These are phyloP conservation scores for Escovopsis weberi DNA, from an alignment of 2,329 filamentous ascomycete species.

Conservation along the genomic window DNA sequence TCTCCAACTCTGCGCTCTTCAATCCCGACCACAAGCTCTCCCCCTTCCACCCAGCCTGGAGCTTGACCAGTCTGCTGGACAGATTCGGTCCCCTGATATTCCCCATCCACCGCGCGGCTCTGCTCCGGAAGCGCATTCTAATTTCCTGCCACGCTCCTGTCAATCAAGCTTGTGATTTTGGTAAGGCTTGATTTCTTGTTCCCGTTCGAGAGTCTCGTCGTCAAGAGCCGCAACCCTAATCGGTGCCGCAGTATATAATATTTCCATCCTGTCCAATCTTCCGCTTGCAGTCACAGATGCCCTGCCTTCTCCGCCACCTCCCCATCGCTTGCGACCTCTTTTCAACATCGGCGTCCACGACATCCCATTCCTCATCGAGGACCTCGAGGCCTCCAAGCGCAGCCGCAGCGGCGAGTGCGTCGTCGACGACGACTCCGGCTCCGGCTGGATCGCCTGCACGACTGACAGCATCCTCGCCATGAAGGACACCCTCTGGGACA, in stretches of 20 bases:
- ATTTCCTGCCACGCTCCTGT: constrained; percentile 80
- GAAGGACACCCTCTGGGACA: constrained; percentile 78
- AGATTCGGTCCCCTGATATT: constrained; percentile 86
- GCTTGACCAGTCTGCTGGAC: constrained; percentile 61
- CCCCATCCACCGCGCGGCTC: constrained; percentile 72
- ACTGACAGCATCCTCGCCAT: constrained; percentile 85
- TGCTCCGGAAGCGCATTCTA: constrained; percentile 76
- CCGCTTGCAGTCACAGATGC: constrained; percentile 58
- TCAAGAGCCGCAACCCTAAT: constrained; percentile 4
- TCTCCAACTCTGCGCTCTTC: constrained; percentile 44
- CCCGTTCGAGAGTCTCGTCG: constrained; percentile 8
- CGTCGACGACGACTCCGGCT: constrained; percentile 31
- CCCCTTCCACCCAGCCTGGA: constrained; percentile 73
- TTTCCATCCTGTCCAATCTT: constrained; percentile 85
- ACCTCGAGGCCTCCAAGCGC: constrained; percentile 35
- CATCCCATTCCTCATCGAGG: constrained; percentile 59
- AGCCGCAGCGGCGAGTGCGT: constrained; percentile 20
- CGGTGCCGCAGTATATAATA: constrained; percentile 62
- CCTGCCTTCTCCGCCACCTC: constrained; percentile 46
- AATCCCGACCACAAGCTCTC: constrained; percentile 53
- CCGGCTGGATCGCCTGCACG: constrained; percentile 86
- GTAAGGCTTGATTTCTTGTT: constrained; percentile 30
- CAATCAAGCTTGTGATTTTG: constrained; percentile 74
- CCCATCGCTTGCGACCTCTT: constrained; percentile 61
- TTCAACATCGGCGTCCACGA: constrained; percentile 92